Percentiles rank a stretch among this genome's conserved stretches.
These are phyloP conservation scores for Cymbopogon flexuosus DNA, from an alignment of 202 grass and related monocot genomes.

Conservation along the genomic window DNA sequence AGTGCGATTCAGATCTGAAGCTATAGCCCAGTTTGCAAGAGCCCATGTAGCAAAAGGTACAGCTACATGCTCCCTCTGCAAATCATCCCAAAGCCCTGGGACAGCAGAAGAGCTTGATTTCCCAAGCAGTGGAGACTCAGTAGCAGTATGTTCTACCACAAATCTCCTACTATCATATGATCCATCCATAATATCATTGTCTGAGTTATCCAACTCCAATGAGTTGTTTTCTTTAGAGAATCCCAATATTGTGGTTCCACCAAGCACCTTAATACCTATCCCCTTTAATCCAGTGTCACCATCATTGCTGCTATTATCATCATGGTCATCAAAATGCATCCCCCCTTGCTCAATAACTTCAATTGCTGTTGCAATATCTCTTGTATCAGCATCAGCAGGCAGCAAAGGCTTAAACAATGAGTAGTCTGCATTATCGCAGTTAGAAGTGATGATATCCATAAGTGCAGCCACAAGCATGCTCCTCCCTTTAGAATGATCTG, in stretches of 20 bases:
- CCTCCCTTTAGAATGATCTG: conserved; percentile 67
- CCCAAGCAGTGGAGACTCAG: conserved; percentile 37
- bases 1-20: conserved; percentile 72
- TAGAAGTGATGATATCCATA: conserved; percentile 93
- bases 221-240: conserved; percentile 50
- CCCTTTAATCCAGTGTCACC: conserved; percentile 68
- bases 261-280: conserved; percentile 89
- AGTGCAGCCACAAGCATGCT: conserved; percentile 98
- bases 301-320: conserved; percentile 48
- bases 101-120: conserved; percentile 46
- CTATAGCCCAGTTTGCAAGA: conserved; percentile 90
- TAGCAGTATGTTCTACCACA: conserved; percentile 32
- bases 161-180: conserved; percentile 7
- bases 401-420: conserved; percentile 67
- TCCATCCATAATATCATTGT: conserved; percentile 26
- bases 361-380: conserved; percentile 78
- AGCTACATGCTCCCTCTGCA: conserved; percentile 95
- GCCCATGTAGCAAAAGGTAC: conserved; percentile 99
- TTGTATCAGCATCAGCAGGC: conserved; percentile 60
- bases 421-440: conserved; percentile 69
- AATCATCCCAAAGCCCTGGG: conserved; percentile 93
- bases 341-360: conserved; percentile 93
- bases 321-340: conserved; percentile 72
- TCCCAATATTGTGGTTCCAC: conserved; percentile 89
- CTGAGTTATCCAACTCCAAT: conserved; percentile 29